phyloP scores from a whole-genome alignment of 441 rosid species.

The Sinapis alba region DNA sequence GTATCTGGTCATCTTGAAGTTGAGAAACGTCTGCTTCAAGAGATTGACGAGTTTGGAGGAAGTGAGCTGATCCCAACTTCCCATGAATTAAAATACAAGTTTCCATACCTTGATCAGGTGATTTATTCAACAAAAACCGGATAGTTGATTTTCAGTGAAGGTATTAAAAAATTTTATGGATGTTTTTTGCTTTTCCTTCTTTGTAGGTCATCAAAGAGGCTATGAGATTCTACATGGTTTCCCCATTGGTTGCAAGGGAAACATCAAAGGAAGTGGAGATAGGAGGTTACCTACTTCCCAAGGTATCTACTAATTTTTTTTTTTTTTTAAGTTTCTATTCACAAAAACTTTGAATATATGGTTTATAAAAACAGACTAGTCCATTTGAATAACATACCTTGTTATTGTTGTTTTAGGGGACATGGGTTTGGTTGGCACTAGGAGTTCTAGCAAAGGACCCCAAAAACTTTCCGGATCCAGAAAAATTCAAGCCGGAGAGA shows the following conservation, averaged over 20 bases:
- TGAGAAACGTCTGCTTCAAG: constrained; percentile 70
- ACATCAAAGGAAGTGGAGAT: constrained; percentile 78
- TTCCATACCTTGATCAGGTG: constrained; percentile 87
- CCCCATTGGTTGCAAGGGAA: constrained; percentile 89
- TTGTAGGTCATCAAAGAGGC: constrained; percentile 85
- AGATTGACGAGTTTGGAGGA: constrained; percentile 73
- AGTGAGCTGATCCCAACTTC: constrained; percentile 59
- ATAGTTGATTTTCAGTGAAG: background rate
- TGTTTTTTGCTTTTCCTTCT: background rate
- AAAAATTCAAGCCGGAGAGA: constrained; percentile 83
- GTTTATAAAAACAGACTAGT: background rate
- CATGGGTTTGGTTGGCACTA: constrained; percentile 96
- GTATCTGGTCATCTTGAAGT: constrained; percentile 77
- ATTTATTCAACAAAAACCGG: constrained; percentile 16
- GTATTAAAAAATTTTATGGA: background rate
- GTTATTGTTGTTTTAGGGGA: constrained; percentile 54
- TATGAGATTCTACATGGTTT: constrained; percentile 77
- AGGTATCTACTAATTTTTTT: constrained; percentile 43
- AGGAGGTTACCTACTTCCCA: constrained; percentile 83
- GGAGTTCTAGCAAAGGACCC: constrained; percentile 95
- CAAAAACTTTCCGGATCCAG: constrained; percentile 83
- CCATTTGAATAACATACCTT: background rate
- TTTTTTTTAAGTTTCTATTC: background rate
- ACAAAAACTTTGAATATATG: background rate
- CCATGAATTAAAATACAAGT: constrained; percentile 66